These are phyloP conservation scores for Neocallimastix lanati DNA, from an alignment of 192 early-diverging fungal genomes.

Conservation along the genomic window DNA sequence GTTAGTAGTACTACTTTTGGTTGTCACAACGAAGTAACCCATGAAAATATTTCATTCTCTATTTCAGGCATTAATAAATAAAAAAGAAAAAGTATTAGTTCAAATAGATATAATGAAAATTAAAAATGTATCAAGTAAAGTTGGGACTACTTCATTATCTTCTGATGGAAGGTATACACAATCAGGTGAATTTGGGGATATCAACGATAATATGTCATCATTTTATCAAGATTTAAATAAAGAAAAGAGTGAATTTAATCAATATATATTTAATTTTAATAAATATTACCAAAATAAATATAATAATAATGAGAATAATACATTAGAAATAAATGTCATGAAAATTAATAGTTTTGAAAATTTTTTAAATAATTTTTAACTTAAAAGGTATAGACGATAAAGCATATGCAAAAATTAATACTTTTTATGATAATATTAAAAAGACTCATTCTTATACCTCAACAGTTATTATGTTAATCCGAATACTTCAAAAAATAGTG, in stretches of 20 bases:
- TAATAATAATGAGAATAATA: background rate
- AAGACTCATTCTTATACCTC: background rate
- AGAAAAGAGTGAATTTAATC: background rate
- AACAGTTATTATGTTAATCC: background rate
- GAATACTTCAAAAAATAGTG: background rate
- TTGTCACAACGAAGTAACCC: no score
- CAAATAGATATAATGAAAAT: no score
- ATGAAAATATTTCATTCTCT: no score
- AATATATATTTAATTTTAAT: background rate
- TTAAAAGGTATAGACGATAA: background rate
- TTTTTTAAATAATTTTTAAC: background rate
- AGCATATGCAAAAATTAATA: background rate
- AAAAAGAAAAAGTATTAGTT: no score
- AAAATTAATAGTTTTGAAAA: background rate
- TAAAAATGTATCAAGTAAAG: no score
- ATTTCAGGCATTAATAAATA: no score
- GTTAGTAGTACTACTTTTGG: no score
- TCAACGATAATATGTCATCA: background rate
- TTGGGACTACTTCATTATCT: no score
- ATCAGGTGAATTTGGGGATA: background rate
- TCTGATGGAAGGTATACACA: background rate
- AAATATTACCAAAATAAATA: background rate
- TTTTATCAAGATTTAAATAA: background rate
- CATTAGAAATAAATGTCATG: background rate
- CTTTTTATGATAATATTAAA: no score